Conservation (phyloP, 2,329 filamentous ascomycete genomes). For the Fusarium chuoi region DNA sequence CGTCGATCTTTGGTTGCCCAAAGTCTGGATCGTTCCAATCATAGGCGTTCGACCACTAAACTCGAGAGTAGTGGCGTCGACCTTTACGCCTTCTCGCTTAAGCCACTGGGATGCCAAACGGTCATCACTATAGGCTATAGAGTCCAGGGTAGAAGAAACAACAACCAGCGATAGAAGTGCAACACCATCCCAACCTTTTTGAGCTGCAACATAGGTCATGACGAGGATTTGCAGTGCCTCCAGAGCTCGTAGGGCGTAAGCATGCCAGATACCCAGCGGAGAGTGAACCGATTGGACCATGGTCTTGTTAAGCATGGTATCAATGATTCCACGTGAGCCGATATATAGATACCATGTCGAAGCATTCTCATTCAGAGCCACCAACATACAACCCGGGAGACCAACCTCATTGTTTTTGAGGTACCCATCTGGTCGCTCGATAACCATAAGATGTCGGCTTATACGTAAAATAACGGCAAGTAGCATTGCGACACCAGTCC, state of each 20-base stretch:
- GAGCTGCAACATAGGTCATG: background rate
- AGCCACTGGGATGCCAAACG: background rate
- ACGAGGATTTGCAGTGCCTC: background rate
- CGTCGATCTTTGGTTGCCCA: background rate
- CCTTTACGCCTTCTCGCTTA: background rate
- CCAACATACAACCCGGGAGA: background rate
- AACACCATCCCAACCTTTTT: background rate
- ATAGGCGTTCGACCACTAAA: background rate
- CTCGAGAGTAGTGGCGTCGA: background rate
- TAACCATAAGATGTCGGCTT: background rate
- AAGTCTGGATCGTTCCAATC: background rate
- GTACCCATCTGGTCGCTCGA: background rate
- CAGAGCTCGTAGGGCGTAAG: background rate
- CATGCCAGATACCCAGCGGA: background rate
- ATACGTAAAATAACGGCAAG: background rate
- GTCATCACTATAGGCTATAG: background rate
- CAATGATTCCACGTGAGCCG: background rate
- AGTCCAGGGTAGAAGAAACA: background rate
- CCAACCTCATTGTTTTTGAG: background rate
- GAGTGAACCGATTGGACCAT: background rate
- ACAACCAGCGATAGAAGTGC: background rate
- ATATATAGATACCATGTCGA: background rate
- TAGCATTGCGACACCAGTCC: background rate
- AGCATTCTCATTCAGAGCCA: background rate
- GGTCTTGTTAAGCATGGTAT: background rate